Percentiles rank a stretch among this genome's conserved stretches.
Conservation (phyloP, 306 rosid species). For the Fragaria vesca region DNA sequence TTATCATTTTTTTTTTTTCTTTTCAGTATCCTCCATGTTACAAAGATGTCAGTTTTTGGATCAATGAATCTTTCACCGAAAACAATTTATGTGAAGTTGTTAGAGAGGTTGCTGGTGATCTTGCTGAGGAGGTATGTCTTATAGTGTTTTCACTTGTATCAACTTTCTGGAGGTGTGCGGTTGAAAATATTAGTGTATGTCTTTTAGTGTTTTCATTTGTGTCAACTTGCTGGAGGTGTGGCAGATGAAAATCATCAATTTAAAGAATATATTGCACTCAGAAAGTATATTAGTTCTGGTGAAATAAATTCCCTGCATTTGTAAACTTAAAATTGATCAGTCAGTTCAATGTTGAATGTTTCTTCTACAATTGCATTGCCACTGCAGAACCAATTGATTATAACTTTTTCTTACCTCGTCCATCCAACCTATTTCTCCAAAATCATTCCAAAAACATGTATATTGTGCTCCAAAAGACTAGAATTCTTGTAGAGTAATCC, state of each 20-base stretch:
- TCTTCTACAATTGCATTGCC: neutral
- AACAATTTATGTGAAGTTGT: constrained; percentile 97
- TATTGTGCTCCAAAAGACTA: neutral
- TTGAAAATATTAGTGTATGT: constrained; percentile 33
- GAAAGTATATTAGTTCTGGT: neutral
- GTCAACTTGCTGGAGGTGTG: neutral
- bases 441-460: neutral
- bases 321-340: neutral
- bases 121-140: constrained; percentile 88
- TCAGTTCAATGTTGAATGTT: neutral
- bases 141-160: neutral
- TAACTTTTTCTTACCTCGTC: neutral
- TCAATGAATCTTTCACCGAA: constrained; percentile 81
- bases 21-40: constrained; percentile 93
- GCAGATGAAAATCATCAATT: neutral
- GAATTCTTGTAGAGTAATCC: neutral
- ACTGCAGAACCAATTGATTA: neutral
- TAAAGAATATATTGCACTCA: neutral
- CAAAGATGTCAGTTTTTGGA: constrained; percentile 97
- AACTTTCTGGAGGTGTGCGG: neutral
- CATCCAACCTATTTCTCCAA: neutral
- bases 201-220: constrained; percentile 13
- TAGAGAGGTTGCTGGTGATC: constrained; percentile 91
- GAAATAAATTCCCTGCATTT: neutral
- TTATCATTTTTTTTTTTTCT: constrained; percentile 10